phyloP scores from a whole-genome alignment of 768 basidiomycete species.

The Collybia nuda region DNA sequence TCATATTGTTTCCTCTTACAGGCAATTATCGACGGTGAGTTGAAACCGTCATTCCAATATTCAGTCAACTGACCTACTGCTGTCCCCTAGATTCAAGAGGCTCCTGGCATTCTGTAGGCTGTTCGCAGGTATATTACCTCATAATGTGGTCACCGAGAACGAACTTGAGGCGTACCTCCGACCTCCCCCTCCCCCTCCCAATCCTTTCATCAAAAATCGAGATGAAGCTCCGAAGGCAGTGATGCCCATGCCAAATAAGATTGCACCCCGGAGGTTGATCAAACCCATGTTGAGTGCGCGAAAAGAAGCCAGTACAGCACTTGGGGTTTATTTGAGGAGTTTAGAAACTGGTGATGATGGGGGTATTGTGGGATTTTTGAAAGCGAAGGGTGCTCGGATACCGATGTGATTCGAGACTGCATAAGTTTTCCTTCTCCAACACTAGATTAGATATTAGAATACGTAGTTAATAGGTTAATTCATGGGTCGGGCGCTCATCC shows the following conservation, averaged over 20 bases:
- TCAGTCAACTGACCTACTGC: neutral
- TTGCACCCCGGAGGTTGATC: conserved; percentile 26
- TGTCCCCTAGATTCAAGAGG: conserved; percentile 26
- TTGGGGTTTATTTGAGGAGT: conserved; percentile 19
- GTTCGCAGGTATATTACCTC: conserved; percentile 31
- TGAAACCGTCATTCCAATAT: neutral
- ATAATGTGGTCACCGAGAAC: conserved; percentile 16
- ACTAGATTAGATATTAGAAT: neutral
- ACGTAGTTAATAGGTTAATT: neutral
- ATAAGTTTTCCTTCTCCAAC: neutral
- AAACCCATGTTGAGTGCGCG: conserved; percentile 31
- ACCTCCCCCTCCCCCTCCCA: conserved; percentile 40
- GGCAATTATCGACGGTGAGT: conserved; percentile 35
- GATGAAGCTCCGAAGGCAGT: conserved; percentile 9
- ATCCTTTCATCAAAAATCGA: conserved; percentile 35
- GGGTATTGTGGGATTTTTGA: conserved; percentile 15
- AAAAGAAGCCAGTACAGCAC: conserved; percentile 18
- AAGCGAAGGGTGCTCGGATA: conserved; percentile 18
- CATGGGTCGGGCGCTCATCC: no score
- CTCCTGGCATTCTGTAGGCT: conserved; percentile 38
- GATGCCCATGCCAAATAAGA: conserved; percentile 4
- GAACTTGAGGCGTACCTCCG: conserved; percentile 32
- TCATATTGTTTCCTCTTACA: conserved; percentile 4
- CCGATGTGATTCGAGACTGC: neutral
- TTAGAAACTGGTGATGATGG: conserved; percentile 7